Evolutionary conservation across 495 filamentous ascomycete genomes (phyloP), one percentile per base, ranked within the genome.

Genomic region (Penicillium macrosclerotiorum): DNA sequence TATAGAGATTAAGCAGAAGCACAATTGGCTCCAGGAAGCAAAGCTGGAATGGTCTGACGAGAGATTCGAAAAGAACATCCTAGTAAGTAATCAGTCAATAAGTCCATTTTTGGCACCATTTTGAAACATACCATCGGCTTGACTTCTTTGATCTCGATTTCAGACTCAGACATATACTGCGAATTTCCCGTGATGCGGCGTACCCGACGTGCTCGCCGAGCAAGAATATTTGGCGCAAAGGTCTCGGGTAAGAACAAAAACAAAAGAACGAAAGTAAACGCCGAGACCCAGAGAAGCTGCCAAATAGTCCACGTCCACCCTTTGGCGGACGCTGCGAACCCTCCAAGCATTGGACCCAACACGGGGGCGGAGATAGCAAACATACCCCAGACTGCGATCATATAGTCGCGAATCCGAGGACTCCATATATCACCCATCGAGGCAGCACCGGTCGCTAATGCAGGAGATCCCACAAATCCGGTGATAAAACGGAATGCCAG

Each of bases 231-330:
- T 0, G 71, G 64, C 19, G 76, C 68, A 9, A 69, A 76, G 0
- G 80, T 84, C 56, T 84, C 80, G 0, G 80, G 80, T 0, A 83
- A 57, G 31, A 69, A 62, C 45, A 83, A 60, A 42, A 82, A 73
- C 37, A 80, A 54, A 1, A 71, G 27, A 3, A 81, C 47, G 31
- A 76, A 66, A 12, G 76, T 52, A 14, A 74, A 68, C 0, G 53
- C 72, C 5, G 67, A 60, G 2, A 76, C 37, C 72, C 75, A 77
- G 1, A 76, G 49, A 7, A 79, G 50, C 34, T 67, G 58, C 74
- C 74, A 79, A 13, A 77, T 67, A 1, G 68, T 64, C 71, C 72
- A 76, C 0, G 55, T 63, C 75, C 73, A 77, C 6, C 55, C 82
- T 11, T 71, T 52, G 0, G 41, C 65, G 18, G 40, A 48, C 30